Base-by-base conservation (phyloP, 148 eudicot genomes). In the Nyssa sinensis region DNA sequence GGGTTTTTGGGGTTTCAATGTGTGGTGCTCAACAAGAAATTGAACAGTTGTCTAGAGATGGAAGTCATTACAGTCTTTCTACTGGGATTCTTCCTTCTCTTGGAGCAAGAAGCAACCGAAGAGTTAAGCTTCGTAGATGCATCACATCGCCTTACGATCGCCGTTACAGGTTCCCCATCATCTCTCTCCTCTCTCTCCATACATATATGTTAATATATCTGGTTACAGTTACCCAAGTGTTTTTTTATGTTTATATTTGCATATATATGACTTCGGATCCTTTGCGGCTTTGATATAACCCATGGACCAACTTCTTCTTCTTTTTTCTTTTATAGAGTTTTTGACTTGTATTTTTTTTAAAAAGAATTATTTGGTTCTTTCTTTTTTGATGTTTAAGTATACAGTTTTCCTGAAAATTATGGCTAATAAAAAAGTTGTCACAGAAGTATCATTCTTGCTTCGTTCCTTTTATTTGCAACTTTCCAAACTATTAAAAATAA, bases 11-110 rank as follows among this genome's bases (percentile, higher is more conserved):
- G 79, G 84, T 25, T 11, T 84, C 86, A 69, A 65, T 84, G 80
- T 84, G 87, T 31, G 87, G 84, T 0, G 76, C 73, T 19, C n/a
- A 55, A 21, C 49, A 64, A 64, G 87, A 82, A 59, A 66, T 86
- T 2, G 87, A 86, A 53, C 82, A 80, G 39, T 27, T 82, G 1
- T 86, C 90, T 0, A 74, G 90, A 53, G 87, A 86, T 1, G 86
- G 85, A 24, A 86, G 89, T 72, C 80, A 76, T 30, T 82, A 84
- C 80, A 84, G 87, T 53, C 73, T 86, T 17, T 58, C 88, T 10
- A 85, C 88, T 39, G 90, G 85, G 30, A 82, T 92, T 79, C 83
- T 92, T 6, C 97, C 97, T 1, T 81, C 97, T 30, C 89, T 92
- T 32, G 97, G 97, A 55, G 94, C 90, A 0, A 67, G 91, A 53